phyloP scores from a whole-genome alignment of 768 basidiomycete genomes.

The Tephrocybe rancida region DNA sequence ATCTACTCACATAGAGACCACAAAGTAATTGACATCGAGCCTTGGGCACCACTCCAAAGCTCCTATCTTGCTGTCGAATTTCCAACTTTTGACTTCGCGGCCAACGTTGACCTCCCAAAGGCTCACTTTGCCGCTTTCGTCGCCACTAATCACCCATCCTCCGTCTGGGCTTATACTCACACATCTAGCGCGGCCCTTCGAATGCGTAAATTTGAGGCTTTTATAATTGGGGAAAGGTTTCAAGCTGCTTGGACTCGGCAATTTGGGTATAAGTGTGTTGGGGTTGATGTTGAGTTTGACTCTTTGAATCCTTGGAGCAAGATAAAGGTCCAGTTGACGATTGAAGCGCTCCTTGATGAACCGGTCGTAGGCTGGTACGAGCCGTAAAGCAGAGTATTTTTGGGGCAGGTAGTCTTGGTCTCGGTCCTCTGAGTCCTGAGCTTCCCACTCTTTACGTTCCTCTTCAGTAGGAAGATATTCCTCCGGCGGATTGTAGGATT shows the following conservation, averaged over 20 bases:
- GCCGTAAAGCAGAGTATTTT: conserved; percentile 82
- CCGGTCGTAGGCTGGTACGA: conserved; percentile 88
- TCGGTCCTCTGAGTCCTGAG: conserved; percentile 83
- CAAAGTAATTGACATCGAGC: conserved; percentile 77
- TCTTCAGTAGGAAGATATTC: conserved; percentile 90
- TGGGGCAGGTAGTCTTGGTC: conserved; percentile 87
- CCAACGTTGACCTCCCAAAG: conserved; percentile 94
- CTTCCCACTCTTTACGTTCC: conserved; percentile 84
- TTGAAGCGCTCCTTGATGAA: conserved; percentile 95
- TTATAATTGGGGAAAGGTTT: conserved; percentile 93
- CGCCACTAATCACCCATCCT: conserved; percentile 89
- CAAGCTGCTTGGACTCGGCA: conserved; percentile 89
- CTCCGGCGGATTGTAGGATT: conserved; percentile 98
- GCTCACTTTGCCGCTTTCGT: conserved; percentile 83
- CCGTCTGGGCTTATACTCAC: conserved; percentile 86
- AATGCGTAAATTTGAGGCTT: conserved; percentile 72
- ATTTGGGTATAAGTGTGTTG: conserved; percentile 86
- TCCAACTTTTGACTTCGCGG: conserved; percentile 86
- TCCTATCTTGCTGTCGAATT: conserved; percentile 77
- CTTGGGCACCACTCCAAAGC: conserved; percentile 94
- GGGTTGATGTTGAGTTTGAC: conserved; percentile 92
- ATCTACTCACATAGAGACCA: conserved; percentile 71
- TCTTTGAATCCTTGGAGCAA: conserved; percentile 90
- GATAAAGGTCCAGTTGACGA: conserved; percentile 93
- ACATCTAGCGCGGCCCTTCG: conserved; percentile 68